A percentile compares a stretch with the other conserved stretches of the same genome.
These are phyloP conservation scores for Phyllosticta capitalensis DNA, from an alignment of 2,329 filamentous ascomycete species.

Conservation along the genomic window DNA sequence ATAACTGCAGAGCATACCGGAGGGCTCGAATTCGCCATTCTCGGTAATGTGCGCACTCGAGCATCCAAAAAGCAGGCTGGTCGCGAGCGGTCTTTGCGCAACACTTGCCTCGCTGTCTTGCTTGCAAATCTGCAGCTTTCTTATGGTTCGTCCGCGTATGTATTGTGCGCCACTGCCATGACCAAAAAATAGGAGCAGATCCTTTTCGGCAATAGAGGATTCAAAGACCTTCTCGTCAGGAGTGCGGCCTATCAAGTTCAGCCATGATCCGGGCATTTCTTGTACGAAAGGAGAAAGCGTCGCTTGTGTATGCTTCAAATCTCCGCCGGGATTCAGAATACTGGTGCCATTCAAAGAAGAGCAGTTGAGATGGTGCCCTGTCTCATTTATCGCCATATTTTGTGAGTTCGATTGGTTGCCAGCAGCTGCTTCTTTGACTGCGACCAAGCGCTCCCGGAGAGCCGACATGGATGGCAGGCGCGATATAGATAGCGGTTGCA, in stretches of 20 bases:
- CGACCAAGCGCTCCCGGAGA: slow-evolving; percentile 64
- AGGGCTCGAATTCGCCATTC: slow-evolving; percentile 80
- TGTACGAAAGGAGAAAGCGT: slow-evolving; percentile 62
- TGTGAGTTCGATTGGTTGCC: slow-evolving; percentile 13
- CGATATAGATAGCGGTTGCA: slow-evolving; percentile 70
- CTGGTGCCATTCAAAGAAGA: slow-evolving; percentile 48
- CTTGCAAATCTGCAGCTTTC: slow-evolving; percentile 46
- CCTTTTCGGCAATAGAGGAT: slow-evolving; percentile 51
- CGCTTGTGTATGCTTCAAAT: slow-evolving; percentile 69
- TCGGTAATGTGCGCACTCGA: slow-evolving; percentile 74
- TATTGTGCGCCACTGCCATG: slow-evolving; percentile 94
- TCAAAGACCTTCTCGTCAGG: slow-evolving; percentile 75
- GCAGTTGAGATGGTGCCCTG: slow-evolving; percentile 42
- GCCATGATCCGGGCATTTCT: slow-evolving; percentile 47
- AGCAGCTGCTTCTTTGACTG: slow-evolving; percentile 29
- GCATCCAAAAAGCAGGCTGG: slow-evolving; percentile 88
- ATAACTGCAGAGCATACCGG: slow-evolving; percentile 84
- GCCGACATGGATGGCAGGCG: slow-evolving; percentile 80
- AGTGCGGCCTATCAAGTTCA: slow-evolving; percentile 53
- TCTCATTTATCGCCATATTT: slow-evolving; percentile 1
- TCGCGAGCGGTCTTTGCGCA: slow-evolving; percentile 44
- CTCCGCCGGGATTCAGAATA: slow-evolving; percentile 81
- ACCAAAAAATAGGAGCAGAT: slow-evolving; percentile 85
- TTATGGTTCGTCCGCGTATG: slow-evolving; percentile 74
- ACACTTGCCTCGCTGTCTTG: background rate